Percentiles rank a stretch among this genome's conserved stretches.
Evolutionary conservation across 805 yeast genomes (phyloP).

Genomic region (Yarrowia yakushimensis): DNA sequence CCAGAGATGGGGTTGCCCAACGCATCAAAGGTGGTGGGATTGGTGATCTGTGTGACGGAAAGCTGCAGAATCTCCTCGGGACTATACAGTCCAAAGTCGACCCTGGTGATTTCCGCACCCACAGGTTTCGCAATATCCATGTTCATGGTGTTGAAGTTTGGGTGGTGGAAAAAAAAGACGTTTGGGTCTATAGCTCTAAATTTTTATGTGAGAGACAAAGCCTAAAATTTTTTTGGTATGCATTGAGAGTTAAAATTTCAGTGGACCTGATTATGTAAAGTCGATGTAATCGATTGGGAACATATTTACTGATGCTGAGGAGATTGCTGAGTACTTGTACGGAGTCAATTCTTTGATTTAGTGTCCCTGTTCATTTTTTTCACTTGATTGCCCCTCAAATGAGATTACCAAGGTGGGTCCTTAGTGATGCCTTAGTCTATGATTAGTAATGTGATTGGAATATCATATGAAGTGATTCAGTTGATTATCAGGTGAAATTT

Average conservation of each 20-base stretch:
- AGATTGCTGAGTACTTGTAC: too few species aligned
- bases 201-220: background rate
- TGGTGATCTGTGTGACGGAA: conserved; percentile 92
- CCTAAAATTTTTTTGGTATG: conserved; percentile 2
- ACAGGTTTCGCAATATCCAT: conserved; percentile 98
- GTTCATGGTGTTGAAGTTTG: background rate
- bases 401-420: too few species aligned
- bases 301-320: too few species aligned
- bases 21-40: conserved; percentile 93
- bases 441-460: too few species aligned
- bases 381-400: too few species aligned
- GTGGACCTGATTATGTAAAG: conserved; percentile 2
- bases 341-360: too few species aligned
- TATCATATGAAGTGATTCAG: too few species aligned
- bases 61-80: conserved; percentile 78
- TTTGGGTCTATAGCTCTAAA: background rate
- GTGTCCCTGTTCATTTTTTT: too few species aligned
- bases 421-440: too few species aligned
- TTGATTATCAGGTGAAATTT: too few species aligned
- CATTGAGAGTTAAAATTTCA: background rate
- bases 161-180: background rate
- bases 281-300: background rate
- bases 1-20: conserved; percentile 93
- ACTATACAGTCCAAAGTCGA: conserved; percentile 83
- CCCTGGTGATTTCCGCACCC: conserved; percentile 88